A percentile compares a stretch with the other conserved stretches of the same genome.
Conservation (phyloP, 441 rosid species). For the Erodium texanum region DNA sequence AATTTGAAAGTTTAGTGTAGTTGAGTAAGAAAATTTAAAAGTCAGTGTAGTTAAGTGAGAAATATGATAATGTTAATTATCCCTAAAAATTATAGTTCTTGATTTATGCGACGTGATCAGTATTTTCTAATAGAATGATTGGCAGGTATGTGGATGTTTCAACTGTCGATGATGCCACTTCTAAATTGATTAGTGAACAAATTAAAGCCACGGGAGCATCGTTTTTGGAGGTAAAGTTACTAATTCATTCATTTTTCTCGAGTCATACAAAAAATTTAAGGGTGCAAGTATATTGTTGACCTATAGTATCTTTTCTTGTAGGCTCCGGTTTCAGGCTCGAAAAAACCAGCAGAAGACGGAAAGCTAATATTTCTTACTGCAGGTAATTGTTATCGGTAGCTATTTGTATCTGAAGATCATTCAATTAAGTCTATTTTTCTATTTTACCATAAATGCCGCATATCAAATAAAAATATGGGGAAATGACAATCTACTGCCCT, state of each 20-base stretch:
- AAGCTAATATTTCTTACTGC: conserved; percentile 84
- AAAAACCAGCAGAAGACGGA: conserved; percentile 95
- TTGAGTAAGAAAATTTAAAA: too few species aligned
- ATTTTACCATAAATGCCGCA: not conserved
- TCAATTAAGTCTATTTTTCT: not conserved
- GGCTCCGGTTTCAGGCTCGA: conserved; percentile 98
- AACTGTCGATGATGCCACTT: conserved; percentile 76
- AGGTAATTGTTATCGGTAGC: conserved; percentile 28
- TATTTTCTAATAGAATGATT: not conserved
- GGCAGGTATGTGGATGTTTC: conserved; percentile 83
- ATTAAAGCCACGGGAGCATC: conserved; percentile 62
- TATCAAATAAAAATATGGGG: not conserved
- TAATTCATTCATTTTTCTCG: not conserved
- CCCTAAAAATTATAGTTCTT: too few species aligned
- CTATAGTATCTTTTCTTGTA: too few species aligned
- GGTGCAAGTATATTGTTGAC: not conserved
- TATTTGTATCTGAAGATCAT: not conserved
- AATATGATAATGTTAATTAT: too few species aligned
- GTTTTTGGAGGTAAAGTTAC: conserved; percentile 61
- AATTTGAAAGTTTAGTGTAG: too few species aligned
- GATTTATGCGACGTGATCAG: not conserved
- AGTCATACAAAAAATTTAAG: not conserved
- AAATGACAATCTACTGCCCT: too few species aligned
- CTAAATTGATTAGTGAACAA: conserved; percentile 46
- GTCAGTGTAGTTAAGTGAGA: too few species aligned